Percentiles rank a stretch among this genome's conserved stretches.
phyloP scores from a whole-genome alignment of 2,329 filamentous ascomycete species.

The Dothidotthia symphoricarpi region DNA sequence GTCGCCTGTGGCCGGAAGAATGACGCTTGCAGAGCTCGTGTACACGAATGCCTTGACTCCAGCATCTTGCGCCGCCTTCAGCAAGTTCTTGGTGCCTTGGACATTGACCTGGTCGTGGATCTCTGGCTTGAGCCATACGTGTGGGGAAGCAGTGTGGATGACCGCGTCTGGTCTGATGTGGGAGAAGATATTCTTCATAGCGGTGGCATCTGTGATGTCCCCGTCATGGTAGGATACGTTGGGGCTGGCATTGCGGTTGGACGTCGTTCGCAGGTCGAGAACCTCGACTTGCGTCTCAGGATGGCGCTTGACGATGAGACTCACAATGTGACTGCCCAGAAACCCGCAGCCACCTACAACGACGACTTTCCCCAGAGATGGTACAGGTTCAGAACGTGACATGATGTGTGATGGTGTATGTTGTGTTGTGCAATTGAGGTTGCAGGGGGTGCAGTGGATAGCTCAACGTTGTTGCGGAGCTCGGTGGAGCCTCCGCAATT shows the following conservation, averaged over 20 bases:
- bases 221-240: constrained; percentile 51
- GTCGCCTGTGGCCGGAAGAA: constrained; percentile 47
- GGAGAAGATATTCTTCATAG: constrained; percentile 44
- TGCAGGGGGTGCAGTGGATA: constrained; percentile 12
- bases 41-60: constrained; percentile 55
- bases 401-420: constrained; percentile 16
- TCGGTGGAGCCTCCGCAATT: constrained; percentile 14
- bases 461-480: constrained; percentile 15
- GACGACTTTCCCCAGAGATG: constrained; percentile 47
- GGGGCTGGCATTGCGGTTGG: constrained; percentile 41
- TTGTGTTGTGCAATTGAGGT: constrained; percentile 8
- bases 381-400: constrained; percentile 16
- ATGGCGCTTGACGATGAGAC: constrained; percentile 43
- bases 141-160: constrained; percentile 53
- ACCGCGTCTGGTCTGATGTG: constrained; percentile 48
- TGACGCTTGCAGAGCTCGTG: constrained; percentile 52
- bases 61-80: constrained; percentile 48
- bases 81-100: constrained; percentile 50
- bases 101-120: constrained; percentile 54
- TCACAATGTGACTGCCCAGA: constrained; percentile 53
- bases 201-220: constrained; percentile 50
- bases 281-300: constrained; percentile 48
- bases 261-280: constrained; percentile 47
- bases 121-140: constrained; percentile 40
- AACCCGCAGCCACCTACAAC: constrained; percentile 55